Evolutionary conservation across 176 grass and related monocot species (phyloP).

Genomic region (Elymus sibiricus): DNA sequence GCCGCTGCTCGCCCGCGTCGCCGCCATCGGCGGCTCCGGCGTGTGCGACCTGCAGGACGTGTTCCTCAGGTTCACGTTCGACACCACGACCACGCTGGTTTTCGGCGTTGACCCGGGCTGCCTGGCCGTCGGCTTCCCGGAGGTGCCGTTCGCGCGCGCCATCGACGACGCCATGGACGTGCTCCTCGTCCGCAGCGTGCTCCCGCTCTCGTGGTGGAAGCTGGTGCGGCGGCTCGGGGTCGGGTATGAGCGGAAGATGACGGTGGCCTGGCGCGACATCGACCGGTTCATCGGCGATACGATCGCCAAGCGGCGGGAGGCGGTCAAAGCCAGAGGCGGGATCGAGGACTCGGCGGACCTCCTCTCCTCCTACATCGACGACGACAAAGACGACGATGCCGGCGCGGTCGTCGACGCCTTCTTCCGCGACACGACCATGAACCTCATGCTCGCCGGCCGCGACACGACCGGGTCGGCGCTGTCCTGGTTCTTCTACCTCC

Average conservation of each 20-base stretch:
- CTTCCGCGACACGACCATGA: conserved; percentile 61
- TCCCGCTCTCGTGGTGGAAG: conserved; percentile 53
- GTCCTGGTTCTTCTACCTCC: conserved; percentile 68
- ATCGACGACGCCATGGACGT: conserved; percentile 55
- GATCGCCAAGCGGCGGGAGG: conserved; percentile 16
- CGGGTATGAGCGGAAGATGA: conserved; percentile 45
- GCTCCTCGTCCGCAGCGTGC: conserved; percentile 43
- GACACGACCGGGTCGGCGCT: conserved; percentile 71
- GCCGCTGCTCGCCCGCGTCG: conserved; percentile 34
- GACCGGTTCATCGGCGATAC: conserved; percentile 55
- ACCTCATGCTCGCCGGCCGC: conserved; percentile 73
- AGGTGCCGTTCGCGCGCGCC: conserved; percentile 44
- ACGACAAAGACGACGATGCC: too few species aligned
- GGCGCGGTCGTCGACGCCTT: conserved; percentile 8
- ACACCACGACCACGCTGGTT: conserved; percentile 39
- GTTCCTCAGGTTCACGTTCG: conserved; percentile 58
- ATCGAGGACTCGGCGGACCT: neutral
- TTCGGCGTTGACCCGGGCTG: conserved; percentile 49
- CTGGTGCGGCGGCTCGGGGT: conserved; percentile 8
- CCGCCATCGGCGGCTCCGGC: neutral
- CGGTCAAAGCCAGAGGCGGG: neutral
- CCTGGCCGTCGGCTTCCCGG: conserved; percentile 28
- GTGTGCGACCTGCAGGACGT: conserved; percentile 54
- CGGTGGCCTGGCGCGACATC: conserved; percentile 36
- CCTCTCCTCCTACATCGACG: too few species aligned